Evolutionary conservation across 306 rosid species (phyloP), one percentile per base, ranked within the genome.

Genomic region (Vicia villosa): DNA sequence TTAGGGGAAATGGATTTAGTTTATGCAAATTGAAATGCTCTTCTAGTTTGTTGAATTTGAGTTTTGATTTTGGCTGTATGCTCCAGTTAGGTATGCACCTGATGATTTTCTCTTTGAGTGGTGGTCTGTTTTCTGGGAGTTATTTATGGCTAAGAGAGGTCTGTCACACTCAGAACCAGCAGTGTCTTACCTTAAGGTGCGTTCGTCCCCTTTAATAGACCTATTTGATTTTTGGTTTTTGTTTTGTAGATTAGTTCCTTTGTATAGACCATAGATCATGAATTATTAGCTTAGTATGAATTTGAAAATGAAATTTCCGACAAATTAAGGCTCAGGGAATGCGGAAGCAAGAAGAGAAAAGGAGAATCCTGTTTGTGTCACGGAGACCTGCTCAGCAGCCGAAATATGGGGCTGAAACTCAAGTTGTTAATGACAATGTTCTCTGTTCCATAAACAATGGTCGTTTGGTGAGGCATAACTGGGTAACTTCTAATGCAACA

Each of bases 51-150:
- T 67, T 70, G 62, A 71, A 22, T 51, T 30, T 80, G 45, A 20
- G 24, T 54, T 59, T 22, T 61, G n/a, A 79, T 54, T 51, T 70
- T 70, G 54, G 72, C 37, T 38, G 15, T 73, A 46, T 82, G 47
- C 57, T 45, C 34, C 76, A 92, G 98, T 83, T 78, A 84, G 85
- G 51, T 91, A 80, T 38, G 92, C 89, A 17, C 95, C 96, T 17
- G 67, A 77, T 34, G 91, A 92, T 57, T 92, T 89, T 86, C 96
- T 92, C 76, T 80, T 81, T 3, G 98, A 92, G 64, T 92, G 98
- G 96, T 92, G 96, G 98, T 81, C 95, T 60, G 91, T 92, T 66
- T 92, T 86, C 65, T 88, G 96, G 95, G 92, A 89, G 67, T 67
- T 86, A 46, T 86, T 78, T 51, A 85, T 86, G 57, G 75, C 89